These are phyloP conservation scores for Schizothecium vesticola DNA, from an alignment of 495 filamentous ascomycete species.

Conservation along the genomic window DNA sequence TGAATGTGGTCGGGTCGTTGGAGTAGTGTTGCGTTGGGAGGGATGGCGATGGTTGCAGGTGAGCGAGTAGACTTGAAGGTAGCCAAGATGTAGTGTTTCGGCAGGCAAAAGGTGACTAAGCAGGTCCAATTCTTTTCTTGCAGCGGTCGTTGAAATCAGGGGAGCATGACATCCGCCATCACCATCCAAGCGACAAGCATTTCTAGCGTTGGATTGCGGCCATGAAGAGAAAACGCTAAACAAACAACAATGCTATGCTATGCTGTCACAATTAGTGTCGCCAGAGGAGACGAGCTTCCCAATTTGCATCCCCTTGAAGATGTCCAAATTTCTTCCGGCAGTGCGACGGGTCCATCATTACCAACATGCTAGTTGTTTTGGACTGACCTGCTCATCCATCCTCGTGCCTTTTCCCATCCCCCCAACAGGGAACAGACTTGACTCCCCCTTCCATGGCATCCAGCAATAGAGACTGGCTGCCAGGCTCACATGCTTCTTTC, in stretches of 20 bases:
- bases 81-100: not conserved
- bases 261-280: not conserved
- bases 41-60: not conserved
- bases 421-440: not conserved
- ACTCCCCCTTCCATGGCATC: not conserved
- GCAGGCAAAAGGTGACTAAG: not conserved
- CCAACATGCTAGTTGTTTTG: not conserved
- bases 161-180: too few relatives aligned
- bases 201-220: not conserved
- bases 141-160: not conserved
- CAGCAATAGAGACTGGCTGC: not conserved
- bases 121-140: not conserved
- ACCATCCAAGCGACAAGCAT: not conserved
- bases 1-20: not conserved
- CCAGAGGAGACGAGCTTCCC: not conserved
- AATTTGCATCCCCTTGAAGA: too few relatives aligned
- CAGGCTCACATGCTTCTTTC: not conserved
- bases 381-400: not conserved
- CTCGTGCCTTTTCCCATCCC: not conserved
- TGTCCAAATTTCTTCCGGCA: not conserved
- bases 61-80: not conserved
- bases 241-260: not conserved
- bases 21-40: not conserved
- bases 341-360: not conserved
- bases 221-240: not conserved